A percentile compares a stretch with the other conserved stretches of the same genome.
These are phyloP conservation scores for Pilatotrama ljubarskyi DNA, from an alignment of 768 basidiomycete species.

Conservation along the genomic window DNA sequence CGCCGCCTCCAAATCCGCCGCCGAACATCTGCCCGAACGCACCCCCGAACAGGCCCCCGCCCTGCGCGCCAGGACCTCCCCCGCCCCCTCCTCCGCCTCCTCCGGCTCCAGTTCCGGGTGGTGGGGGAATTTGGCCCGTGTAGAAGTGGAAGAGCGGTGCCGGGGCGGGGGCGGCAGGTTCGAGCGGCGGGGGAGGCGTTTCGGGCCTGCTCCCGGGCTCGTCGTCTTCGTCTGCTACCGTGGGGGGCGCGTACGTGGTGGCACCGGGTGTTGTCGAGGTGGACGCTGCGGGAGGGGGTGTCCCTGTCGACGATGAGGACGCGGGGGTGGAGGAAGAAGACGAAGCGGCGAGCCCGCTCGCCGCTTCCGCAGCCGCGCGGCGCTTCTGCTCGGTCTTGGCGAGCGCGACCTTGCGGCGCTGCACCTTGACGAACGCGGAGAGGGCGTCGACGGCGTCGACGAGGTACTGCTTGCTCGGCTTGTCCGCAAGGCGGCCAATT, in stretches of 20 bases:
- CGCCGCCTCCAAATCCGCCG: neutral
- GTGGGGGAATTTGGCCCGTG: neutral
- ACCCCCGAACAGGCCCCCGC: neutral
- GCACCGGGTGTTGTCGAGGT: neutral
- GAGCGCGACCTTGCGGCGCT: slow-evolving; percentile 42
- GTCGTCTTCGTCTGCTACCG: neutral
- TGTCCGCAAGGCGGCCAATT: slow-evolving; percentile 50
- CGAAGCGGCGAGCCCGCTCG: neutral
- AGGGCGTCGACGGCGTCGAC: slow-evolving; percentile 52
- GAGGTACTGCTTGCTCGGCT: slow-evolving; percentile 53
- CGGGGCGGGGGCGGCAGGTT: slow-evolving; percentile 5
- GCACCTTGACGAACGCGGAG: slow-evolving; percentile 49
- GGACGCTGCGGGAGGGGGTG: neutral
- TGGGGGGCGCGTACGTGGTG: neutral
- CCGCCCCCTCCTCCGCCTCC: neutral
- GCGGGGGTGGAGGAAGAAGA: neutral
- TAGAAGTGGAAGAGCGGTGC: slow-evolving; percentile 17
- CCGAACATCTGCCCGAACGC: neutral
- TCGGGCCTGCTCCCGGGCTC: slow-evolving; percentile 1
- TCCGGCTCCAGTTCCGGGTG: neutral
- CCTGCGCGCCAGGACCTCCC: neutral
- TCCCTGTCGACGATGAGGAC: neutral
- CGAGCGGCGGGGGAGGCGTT: slow-evolving; percentile 15
- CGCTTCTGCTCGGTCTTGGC: slow-evolving; percentile 18
- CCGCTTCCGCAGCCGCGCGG: slow-evolving; percentile 1